A percentile compares a stretch with the other conserved stretches of the same genome.
Conservation (phyloP, 257 asterid species). For the Phtheirospermum japonicum region DNA sequence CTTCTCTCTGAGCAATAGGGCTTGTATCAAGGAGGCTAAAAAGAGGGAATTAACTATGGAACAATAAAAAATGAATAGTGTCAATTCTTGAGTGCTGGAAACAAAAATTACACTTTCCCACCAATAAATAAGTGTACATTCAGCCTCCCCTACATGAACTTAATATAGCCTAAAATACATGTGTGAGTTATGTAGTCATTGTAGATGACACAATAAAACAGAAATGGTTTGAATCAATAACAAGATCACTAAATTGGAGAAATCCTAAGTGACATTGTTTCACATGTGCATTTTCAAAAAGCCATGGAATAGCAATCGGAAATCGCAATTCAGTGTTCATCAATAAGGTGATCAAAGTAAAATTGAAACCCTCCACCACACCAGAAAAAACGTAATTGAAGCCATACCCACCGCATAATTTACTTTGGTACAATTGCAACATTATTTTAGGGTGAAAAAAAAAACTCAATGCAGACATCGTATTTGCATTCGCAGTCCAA, state of each 20-base stretch:
- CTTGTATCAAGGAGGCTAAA: not conserved
- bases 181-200: not conserved
- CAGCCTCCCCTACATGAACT: slow-evolving; percentile 7
- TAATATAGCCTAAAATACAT: slow-evolving; percentile 24
- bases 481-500: slow-evolving; percentile 18
- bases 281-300: not conserved
- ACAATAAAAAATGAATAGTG: slow-evolving; percentile 16
- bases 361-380: slow-evolving; percentile 16
- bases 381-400: slow-evolving; percentile 15
- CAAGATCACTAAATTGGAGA: slow-evolving; percentile 12
- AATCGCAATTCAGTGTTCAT: not conserved
- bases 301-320: no score
- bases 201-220: not conserved
- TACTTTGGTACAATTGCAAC: slow-evolving; percentile 8
- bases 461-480: not conserved
- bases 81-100: slow-evolving; percentile 5
- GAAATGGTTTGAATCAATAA: not conserved
- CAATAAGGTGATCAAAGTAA: slow-evolving; percentile 4
- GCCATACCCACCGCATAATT: slow-evolving; percentile 11
- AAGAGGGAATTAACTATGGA: not conserved
- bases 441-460: slow-evolving; percentile 6
- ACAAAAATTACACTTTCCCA: not conserved
- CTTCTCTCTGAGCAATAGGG: not conserved
- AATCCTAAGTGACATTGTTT: slow-evolving; percentile 6
- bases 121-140: not conserved